These are phyloP conservation scores for Amyloporia xantha DNA, from an alignment of 768 basidiomycete genomes.

Conservation along the genomic window DNA sequence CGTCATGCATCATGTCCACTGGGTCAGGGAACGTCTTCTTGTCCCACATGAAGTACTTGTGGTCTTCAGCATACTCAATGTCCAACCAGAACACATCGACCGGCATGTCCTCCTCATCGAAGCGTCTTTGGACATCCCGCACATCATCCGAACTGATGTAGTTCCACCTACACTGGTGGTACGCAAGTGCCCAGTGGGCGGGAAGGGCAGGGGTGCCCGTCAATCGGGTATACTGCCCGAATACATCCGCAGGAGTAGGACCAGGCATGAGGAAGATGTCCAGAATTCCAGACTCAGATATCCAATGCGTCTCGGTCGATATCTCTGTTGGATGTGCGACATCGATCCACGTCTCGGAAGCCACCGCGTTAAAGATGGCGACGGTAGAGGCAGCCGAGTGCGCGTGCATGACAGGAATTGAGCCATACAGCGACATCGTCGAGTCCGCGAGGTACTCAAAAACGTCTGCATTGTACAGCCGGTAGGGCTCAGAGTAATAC, in stretches of 20 bases:
- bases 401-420: conserved; percentile 90
- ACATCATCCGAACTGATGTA: conserved; percentile 89
- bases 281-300: conserved; percentile 94
- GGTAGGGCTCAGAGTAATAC: conserved; percentile 83
- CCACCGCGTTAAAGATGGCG: conserved; percentile 81
- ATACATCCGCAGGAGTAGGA: conserved; percentile 74
- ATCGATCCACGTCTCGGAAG: conserved; percentile 94
- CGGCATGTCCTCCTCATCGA: conserved; percentile 93
- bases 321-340: conserved; percentile 60
- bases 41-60: conserved; percentile 98
- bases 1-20: conserved; percentile 85
- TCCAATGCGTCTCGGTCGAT: conserved; percentile 90
- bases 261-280: conserved; percentile 94
- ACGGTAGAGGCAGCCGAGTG: conserved; percentile 85
- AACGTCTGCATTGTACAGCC: conserved; percentile 92
- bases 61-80: conserved; percentile 90
- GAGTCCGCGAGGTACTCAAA: conserved; percentile 90
- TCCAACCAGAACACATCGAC: conserved; percentile 97
- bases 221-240: conserved; percentile 77
- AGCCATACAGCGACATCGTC: conserved; percentile 80
- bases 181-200: conserved; percentile 83
- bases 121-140: conserved; percentile 72
- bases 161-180: conserved; percentile 99
- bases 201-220: conserved; percentile 89
- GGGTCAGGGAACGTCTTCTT: conserved; percentile 90